Evolutionary conservation across 768 basidiomycete genomes (phyloP), one percentile per base, ranked within the genome.

Genomic region (Trametes punicea): DNA sequence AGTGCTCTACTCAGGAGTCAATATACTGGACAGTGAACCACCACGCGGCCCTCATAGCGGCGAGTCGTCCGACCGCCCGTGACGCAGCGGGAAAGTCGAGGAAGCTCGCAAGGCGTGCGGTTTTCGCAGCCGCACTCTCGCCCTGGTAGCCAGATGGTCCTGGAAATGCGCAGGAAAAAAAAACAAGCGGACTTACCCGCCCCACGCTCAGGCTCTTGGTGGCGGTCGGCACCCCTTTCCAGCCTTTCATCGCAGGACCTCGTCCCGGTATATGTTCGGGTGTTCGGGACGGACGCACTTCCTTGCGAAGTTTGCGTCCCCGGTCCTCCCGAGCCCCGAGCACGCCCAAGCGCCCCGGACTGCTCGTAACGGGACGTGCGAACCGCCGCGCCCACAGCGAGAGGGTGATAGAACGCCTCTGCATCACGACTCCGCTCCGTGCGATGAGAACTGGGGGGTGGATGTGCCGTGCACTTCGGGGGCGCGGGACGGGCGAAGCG

Each of bases 231-330:
- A 10, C 13, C 34, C 34, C 34, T n/a, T 5, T 36, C 34, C 6
- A 10, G 9, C 5, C 15, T n/a, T 5, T 15, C 36, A 40, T n/a
- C 26, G 25, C 18, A 51, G 38, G 41, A 16, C 18, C n/a, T 16
- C 51, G 42, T 27, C 45, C 44, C 52, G 52, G 52, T n/a, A 23
- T 48, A 34, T 48, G 39, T 40, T 46, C 54, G 54, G 54, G 3
- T 25, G 18, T 4, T 34, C 54, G 54, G 54, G 29, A 55, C 54
- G 54, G 46, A 39, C 20, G 13, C 46, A 40, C 54, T 49, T 55
- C 54, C 38, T 27, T n/a, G n/a, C n/a, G n/a, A n/a, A n/a, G n/a
- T n/a, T 33, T 36, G 9, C n/a, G n/a, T n/a, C 16, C 23, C 39
- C 23, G 34, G 21, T 23, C 16, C 48, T 25, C 36, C 39, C 39